Percentiles rank a stretch among this genome's conserved stretches.
Evolutionary conservation across 345 rosid genomes (phyloP).

Genomic region (Nephelium lappaceum): DNA sequence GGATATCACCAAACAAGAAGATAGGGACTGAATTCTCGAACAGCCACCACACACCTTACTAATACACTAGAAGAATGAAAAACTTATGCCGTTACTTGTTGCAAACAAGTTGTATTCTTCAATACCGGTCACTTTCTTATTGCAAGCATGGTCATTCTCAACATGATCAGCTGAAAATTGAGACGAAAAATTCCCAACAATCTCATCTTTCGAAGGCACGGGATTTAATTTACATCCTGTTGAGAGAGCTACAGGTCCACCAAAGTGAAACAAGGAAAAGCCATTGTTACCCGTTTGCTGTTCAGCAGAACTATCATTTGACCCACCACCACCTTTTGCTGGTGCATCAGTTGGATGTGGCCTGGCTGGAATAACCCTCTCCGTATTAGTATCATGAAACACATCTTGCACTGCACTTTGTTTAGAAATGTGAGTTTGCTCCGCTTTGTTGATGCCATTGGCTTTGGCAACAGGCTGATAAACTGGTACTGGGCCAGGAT

Average conservation of each 20-base stretch:
- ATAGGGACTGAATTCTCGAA: conserved; percentile 36
- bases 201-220: conserved; percentile 43
- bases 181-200: conserved; percentile 47
- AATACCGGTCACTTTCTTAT: conserved; percentile 49
- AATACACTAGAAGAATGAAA: conserved; percentile 58
- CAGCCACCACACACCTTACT: conserved; percentile 39
- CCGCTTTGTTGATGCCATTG: conserved; percentile 43
- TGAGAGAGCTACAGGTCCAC: conserved; percentile 76
- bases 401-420: conserved; percentile 28
- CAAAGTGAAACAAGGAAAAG: conserved; percentile 92
- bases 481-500: conserved; percentile 50
- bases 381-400: conserved; percentile 31
- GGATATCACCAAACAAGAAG: conserved; percentile 32
- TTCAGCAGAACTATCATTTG: conserved; percentile 32
- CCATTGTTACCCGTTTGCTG: conserved; percentile 33
- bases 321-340: conserved; percentile 35
- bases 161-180: conserved; percentile 49
- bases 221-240: conserved; percentile 45
- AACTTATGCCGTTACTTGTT: conserved; percentile 59
- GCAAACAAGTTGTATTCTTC: conserved; percentile 96
- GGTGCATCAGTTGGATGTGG: conserved; percentile 30
- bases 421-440: conserved; percentile 38
- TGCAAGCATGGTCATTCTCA: conserved; percentile 47
- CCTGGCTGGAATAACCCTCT: conserved; percentile 36
- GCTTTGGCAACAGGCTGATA: conserved; percentile 58